phyloP scores from a whole-genome alignment of 208 protist species.

The Trypanosomatidae sp. region DNA sequence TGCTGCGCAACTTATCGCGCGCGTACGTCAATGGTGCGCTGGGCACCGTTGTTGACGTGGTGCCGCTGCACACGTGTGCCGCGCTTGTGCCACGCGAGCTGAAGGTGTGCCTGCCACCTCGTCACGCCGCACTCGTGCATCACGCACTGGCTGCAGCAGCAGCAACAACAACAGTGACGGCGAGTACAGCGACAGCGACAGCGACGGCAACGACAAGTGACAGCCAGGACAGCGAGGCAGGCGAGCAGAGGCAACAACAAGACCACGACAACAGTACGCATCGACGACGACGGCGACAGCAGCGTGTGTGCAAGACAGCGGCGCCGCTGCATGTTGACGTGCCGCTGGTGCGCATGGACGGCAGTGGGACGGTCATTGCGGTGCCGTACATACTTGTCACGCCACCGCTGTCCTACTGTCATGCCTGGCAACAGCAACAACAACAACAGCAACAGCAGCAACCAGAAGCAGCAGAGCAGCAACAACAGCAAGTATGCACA shows the following conservation, averaged over 20 bases:
- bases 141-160: not conserved
- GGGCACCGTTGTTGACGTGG: slow-evolving; percentile 57
- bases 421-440: too few species aligned
- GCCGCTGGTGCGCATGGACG: slow-evolving; percentile 72
- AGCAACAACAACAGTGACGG: not conserved
- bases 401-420: too few species aligned
- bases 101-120: slow-evolving; percentile 7
- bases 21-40: slow-evolving; percentile 65
- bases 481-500: too few species aligned
- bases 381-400: slow-evolving; percentile 59
- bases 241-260: too few species aligned
- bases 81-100: slow-evolving; percentile 27
- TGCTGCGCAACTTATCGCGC: slow-evolving; percentile 58
- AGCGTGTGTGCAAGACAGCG: too few species aligned
- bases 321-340: slow-evolving; percentile 7
- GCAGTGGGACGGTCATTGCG: slow-evolving; percentile 29
- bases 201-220: not conserved
- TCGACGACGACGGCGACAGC: too few species aligned
- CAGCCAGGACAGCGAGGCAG: not conserved
- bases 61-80: slow-evolving; percentile 8
- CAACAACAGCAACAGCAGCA: too few species aligned
- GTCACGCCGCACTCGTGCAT: slow-evolving; percentile 3
- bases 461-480: too few species aligned
- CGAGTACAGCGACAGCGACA: not conserved
- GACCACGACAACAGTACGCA: too few species aligned